phyloP scores from a whole-genome alignment of 2,329 filamentous ascomycete genomes.

The Dactylellina leptospora region DNA sequence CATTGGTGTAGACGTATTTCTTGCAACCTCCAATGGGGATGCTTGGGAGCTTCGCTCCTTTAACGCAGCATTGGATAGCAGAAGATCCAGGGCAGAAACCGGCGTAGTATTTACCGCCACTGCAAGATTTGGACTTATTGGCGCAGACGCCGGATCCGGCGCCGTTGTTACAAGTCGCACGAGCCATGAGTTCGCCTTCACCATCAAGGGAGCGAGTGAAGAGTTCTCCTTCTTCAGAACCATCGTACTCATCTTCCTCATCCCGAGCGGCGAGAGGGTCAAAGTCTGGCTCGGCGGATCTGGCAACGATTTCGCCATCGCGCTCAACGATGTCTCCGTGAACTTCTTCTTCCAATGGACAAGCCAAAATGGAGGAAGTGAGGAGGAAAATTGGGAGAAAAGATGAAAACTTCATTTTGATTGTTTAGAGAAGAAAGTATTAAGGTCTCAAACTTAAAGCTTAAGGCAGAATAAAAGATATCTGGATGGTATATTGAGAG shows the following conservation, averaged over 20 bases:
- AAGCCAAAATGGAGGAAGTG: slow-evolving; percentile 32
- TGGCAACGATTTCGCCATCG: slow-evolving; percentile 31
- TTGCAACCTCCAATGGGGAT: slow-evolving; percentile 61
- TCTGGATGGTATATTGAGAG: neutral
- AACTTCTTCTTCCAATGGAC: slow-evolving; percentile 25
- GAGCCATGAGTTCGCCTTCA: slow-evolving; percentile 34
- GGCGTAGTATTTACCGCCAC: slow-evolving; percentile 33
- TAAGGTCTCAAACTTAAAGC: no score
- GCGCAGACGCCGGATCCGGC: slow-evolving; percentile 36
- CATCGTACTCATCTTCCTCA: slow-evolving; percentile 26
- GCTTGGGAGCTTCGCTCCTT: slow-evolving; percentile 59
- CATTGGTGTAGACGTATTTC: slow-evolving; percentile 60
- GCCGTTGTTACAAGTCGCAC: slow-evolving; percentile 40
- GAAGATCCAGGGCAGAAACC: slow-evolving; percentile 61
- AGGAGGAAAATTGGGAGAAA: slow-evolving; percentile 46
- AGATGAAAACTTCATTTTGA: slow-evolving; percentile 46
- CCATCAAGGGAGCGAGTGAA: slow-evolving; percentile 26
- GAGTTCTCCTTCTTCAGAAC: slow-evolving; percentile 37
- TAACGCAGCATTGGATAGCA: slow-evolving; percentile 61
- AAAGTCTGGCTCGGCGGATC: slow-evolving; percentile 27
- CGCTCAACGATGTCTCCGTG: slow-evolving; percentile 25
- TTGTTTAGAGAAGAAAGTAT: neutral
- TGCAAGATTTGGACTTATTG: slow-evolving; percentile 32
- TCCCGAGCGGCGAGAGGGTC: slow-evolving; percentile 20
- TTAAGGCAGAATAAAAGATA: no score